phyloP scores from a whole-genome alignment of 768 basidiomycete species.

The Boletus rubropictus region DNA sequence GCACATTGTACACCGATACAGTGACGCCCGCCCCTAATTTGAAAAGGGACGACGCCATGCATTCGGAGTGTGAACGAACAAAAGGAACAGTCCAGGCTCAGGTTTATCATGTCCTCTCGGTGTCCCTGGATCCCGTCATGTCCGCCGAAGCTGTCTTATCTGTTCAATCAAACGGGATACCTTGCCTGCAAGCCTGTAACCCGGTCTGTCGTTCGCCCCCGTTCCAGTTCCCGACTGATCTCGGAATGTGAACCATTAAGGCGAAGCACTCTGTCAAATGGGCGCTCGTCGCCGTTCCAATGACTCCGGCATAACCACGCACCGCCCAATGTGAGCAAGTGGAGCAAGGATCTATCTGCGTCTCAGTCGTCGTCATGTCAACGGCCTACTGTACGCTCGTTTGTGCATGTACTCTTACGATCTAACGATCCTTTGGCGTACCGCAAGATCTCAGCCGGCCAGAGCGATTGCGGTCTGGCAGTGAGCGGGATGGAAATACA shows the following conservation, averaged over 20 bases:
- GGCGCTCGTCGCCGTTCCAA: conserved; percentile 51
- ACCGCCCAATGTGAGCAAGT: conserved; percentile 56
- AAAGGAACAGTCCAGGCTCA: conserved; percentile 77
- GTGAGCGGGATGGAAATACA: too few relatives aligned
- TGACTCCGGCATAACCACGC: conserved; percentile 18
- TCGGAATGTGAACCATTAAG: conserved; percentile 53
- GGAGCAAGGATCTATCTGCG: conserved; percentile 51
- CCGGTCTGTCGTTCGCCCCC: conserved; percentile 39
- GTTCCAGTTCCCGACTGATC: not conserved
- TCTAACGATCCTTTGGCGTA: conserved; percentile 63
- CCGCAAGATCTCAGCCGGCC: conserved; percentile 59
- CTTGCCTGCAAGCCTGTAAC: conserved; percentile 51
- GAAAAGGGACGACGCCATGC: conserved; percentile 1
- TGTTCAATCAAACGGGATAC: conserved; percentile 43
- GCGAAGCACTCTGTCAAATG: conserved; percentile 68
- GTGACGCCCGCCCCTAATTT: conserved; percentile 1
- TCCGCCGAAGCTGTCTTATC: not conserved
- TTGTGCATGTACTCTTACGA: conserved; percentile 65
- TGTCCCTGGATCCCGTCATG: conserved; percentile 69
- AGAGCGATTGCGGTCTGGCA: conserved; percentile 38
- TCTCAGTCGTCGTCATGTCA: conserved; percentile 64
- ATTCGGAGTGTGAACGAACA: conserved; percentile 31
- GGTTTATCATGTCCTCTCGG: conserved; percentile 57
- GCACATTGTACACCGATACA: not conserved
- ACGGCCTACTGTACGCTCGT: conserved; percentile 50